Conservation (phyloP, 495 filamentous ascomycete species). For the Xylaria nigripes region DNA sequence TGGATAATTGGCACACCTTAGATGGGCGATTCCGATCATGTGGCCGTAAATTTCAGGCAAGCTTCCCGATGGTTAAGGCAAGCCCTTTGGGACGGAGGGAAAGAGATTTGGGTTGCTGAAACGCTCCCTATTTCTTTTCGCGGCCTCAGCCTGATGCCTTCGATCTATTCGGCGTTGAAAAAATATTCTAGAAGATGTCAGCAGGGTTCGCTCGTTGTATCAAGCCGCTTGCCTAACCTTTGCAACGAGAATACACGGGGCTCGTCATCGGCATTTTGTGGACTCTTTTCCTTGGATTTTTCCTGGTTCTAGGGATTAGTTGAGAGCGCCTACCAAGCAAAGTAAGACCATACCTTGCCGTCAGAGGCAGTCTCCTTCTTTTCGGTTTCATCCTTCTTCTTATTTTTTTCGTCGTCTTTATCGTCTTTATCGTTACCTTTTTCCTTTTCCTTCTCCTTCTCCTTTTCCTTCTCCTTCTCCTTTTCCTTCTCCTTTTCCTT, state of each 20-base stretch:
- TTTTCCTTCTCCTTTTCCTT: conserved; percentile 49
- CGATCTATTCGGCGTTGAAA: conserved; percentile 77
- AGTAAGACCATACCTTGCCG: conserved; percentile 14
- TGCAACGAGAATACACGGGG: conserved; percentile 81
- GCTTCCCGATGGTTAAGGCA: conserved; percentile 36
- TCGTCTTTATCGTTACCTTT: conserved; percentile 26
- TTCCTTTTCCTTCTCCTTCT: conserved; percentile 48
- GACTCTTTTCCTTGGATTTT: conserved; percentile 43
- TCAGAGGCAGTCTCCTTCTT: conserved; percentile 15
- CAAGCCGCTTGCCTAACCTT: conserved; percentile 48
- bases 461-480: conserved; percentile 35
- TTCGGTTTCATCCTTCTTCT: conserved; percentile 32
- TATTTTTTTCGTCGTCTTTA: conserved; percentile 37
- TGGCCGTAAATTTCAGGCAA: not conserved
- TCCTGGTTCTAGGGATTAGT: conserved; percentile 29
- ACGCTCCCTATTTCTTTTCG: conserved; percentile 74
- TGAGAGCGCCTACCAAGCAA: conserved; percentile 21
- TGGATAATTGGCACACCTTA: not conserved
- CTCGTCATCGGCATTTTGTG: conserved; percentile 44
- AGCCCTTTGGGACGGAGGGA: conserved; percentile 69
- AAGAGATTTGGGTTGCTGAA: conserved; percentile 71
- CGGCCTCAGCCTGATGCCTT: conserved; percentile 68
- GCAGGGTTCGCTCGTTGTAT: not conserved
- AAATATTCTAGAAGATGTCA: conserved; percentile 56
- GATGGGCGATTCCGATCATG: not conserved